Base-by-base conservation (phyloP, 225 moss, liverwort and hornwort species). In the Physcomitrium patens region DNA sequence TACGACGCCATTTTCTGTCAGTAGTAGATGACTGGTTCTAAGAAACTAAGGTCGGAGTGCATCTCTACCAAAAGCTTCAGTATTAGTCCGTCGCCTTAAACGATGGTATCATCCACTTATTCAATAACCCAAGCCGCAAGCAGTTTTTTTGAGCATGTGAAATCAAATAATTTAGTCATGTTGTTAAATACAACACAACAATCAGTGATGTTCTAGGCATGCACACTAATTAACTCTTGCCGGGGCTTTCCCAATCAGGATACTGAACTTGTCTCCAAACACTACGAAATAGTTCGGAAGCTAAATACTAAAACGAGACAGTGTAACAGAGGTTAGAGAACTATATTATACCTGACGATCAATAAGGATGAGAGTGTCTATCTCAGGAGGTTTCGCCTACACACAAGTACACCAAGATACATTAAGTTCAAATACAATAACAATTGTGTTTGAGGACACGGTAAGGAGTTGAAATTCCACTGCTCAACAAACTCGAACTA, bases 341-440 rank as follows among this genome's bases (percentile, higher is more conserved):
- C 20, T 28, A 63, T 37, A 60, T 48, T 46, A 60, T 65, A 95
- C 97, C 85, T 95, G 89, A 43, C 97, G 87, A 76, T 99, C 97
- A 41, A 99, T 81, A 31, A 99, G 93, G 67, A 99, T 79, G 80
- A 99, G 90, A 52, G 91, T 93, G 70, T 99, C 84, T 77, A 99
- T 95, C 84, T 93, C 93, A 48, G 94, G 89, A 70, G 85, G 76
- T 59, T 72, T 75, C 58, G 68, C 89, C 85, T 86, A 70, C 43
- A 74, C 79, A 77, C 73, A 78, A 66, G 44, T 69, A 78, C 78
- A 68, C 67, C 61, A 63, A 60, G 12, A 68, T 47, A 51, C 7
- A 26, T 6, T 42, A 24, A 69, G 59, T 51, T 9, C 41, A 60
- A 67, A n/a, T 12, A n/a, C 68, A 51, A 48, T 10, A 74, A 15